Evolutionary conservation across 495 filamentous ascomycete genomes (phyloP), one percentile per base, ranked within the genome.

Genomic region (Penicillium crystallinum): DNA sequence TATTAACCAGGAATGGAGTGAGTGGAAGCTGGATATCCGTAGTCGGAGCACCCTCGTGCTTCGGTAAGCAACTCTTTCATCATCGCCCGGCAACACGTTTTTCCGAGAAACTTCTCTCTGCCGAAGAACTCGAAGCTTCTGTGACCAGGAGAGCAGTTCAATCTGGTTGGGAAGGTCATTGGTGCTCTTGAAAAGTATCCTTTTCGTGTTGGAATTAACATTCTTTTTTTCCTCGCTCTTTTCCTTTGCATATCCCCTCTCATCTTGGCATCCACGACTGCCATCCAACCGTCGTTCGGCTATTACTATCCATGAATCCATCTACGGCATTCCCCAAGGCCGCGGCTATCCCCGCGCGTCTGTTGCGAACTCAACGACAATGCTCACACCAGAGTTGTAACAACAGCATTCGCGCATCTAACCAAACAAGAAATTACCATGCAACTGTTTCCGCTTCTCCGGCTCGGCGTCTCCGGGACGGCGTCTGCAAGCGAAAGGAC

Each of bases 241-340:
- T 40, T 35, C 21, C 37, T 19, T 40, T 30, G 5, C 14, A 34
- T 41, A 17, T 12, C 30, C 47, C 42, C 18, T 19, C n/a, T 23
- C 12, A 51, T 29, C 19, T 27, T 37, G 18, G 35, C 39, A 30
- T 45, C 47, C 29, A 43, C 53, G 17, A 54, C 47, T 42, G 38
- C 15, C 35, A 22, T 45, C 45, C 53, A 58, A 61, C 51, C 40
- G 46, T 43, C 46, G 31, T 52, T 35, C 54, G 52, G 52, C 34
- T 46, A 62, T 57, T 53, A 59, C 46, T 55, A 59, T 58, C 49
- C 41, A 76, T 76, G 73, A 74, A 67, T 61, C 56, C 70, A 54
- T 69, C 71, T 43, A 65, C 69, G 54, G 63, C 67, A 53, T 66
- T 76, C 57, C 73, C 73, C 34, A 76, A 75, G 63, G 70, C 71